These are phyloP conservation scores for Mortierella sp. DNA, from an alignment of 371 early-diverging fungal species.

Conservation along the genomic window DNA sequence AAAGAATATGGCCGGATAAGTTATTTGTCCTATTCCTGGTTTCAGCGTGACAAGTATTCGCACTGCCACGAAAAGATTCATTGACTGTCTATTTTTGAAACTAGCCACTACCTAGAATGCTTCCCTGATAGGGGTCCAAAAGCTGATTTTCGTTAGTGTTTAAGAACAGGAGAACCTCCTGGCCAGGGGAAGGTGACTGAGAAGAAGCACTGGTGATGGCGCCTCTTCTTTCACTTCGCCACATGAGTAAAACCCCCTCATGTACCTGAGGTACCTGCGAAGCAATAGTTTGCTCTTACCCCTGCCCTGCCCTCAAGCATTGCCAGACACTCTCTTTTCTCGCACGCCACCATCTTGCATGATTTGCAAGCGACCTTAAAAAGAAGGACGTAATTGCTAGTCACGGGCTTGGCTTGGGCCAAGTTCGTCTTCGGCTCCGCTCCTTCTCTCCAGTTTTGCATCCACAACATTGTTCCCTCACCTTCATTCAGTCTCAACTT, in stretches of 20 bases:
- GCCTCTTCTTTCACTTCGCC: neutral
- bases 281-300: too few species aligned
- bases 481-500: neutral
- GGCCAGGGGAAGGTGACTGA: neutral
- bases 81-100: neutral
- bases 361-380: too few species aligned
- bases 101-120: neutral
- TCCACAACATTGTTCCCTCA: neutral
- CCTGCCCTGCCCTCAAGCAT: too few species aligned
- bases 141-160: neutral
- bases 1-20: too few species aligned
- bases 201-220: neutral
- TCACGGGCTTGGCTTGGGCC: slow-evolving; percentile 11
- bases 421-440: neutral
- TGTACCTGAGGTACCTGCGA: too few species aligned
- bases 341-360: too few species aligned
- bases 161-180: neutral
- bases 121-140: neutral
- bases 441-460: neutral
- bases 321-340: too few species aligned
- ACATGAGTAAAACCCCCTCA: neutral
- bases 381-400: neutral
- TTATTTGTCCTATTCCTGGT: neutral
- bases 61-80: neutral
- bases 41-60: neutral